These are phyloP conservation scores for Penicillium sp. DNA, from an alignment of 2,329 filamentous ascomycete genomes.

Conservation along the genomic window DNA sequence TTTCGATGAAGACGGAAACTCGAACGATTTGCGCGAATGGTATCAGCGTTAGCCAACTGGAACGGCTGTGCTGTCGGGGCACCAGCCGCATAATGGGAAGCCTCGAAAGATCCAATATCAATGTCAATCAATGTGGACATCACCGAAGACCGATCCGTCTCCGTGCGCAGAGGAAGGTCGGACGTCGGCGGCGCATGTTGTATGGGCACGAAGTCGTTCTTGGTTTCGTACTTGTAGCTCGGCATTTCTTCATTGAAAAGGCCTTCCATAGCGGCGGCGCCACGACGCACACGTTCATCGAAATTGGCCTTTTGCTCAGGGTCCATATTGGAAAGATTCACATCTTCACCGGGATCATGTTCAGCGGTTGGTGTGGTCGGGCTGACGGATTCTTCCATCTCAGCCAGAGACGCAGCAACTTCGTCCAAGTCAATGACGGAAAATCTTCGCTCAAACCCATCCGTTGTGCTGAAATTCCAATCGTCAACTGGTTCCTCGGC, in stretches of 20 bases:
- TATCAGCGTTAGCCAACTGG: conserved; percentile 50
- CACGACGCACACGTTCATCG: conserved; percentile 54
- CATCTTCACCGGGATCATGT: conserved; percentile 28
- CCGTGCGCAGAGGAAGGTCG: conserved; percentile 50
- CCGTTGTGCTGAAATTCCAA: conserved; percentile 63
- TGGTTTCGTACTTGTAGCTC: conserved; percentile 55
- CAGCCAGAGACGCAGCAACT: conserved; percentile 44
- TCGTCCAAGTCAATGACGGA: conserved; percentile 46
- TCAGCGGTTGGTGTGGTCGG: conserved; percentile 25
- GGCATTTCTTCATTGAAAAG: conserved; percentile 53
- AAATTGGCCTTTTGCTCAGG: conserved; percentile 49
- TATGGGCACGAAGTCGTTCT: conserved; percentile 47
- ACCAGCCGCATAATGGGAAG: conserved; percentile 48
- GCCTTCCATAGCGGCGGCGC: conserved; percentile 52
- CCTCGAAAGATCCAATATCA: conserved; percentile 52
- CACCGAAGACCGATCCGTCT: conserved; percentile 46
- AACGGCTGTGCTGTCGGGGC: conserved; percentile 49
- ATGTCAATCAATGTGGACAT: conserved; percentile 51
- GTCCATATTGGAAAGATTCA: conserved; percentile 33
- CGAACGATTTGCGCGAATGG: conserved; percentile 52
- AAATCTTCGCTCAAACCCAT: conserved; percentile 53
- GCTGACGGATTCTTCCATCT: conserved; percentile 40
- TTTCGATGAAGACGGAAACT: conserved; percentile 43
- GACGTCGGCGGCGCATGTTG: conserved; percentile 44
- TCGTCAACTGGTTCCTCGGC: conserved; percentile 47